Base-by-base conservation (phyloP, 306 rosid species). In the Cotoneaster glaucophyllus region DNA sequence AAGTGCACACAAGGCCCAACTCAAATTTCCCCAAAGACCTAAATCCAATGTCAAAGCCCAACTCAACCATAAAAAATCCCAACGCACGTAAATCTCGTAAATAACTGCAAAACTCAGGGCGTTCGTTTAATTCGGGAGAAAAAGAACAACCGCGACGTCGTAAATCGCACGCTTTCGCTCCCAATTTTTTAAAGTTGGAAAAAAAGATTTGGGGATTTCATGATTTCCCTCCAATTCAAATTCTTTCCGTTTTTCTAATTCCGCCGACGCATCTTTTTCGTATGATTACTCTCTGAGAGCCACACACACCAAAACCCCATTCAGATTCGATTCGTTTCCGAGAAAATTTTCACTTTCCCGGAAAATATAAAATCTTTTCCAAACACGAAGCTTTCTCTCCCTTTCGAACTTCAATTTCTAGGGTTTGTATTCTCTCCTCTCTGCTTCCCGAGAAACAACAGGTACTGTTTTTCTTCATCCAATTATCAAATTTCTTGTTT, bases 161-260 rank as follows among this genome's bases (percentile, higher is more conserved):
- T 76, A 82, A 69, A 67, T 7, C 39, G 43, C 6, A 82, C 69
- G 69, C 74, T 14, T 44, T 78, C n/a, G 74, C 56, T 70, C 56
- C 69, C 76, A 52, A 5, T 17, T 22, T 52, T 82, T 53, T 26
- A 3, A 78, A n/a, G 25, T n/a, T 4, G 13, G 13, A 28, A 44
- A 44, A 37, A 44, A 44, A 25, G 61, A 67, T 71, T 44, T 18
- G 70, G 70, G 44, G 21, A 15, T 74, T 62, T 44, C 28, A 78
- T 74, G 45, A 70, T 81, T 75, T 81, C 84, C 80, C 84, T 81
- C 84, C 84, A 70, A 64, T 75, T 64, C 58, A 54, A 32, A 32
- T 34, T 37, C 32, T 25, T 4, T 65, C 13, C 9, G 28, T 19
- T 71, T 71, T 72, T 50, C 22, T 21, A 6, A 44, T 43, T 59